Conservation (phyloP, 305 asterid genomes). For the Fraxinus xanthoxyloides region DNA sequence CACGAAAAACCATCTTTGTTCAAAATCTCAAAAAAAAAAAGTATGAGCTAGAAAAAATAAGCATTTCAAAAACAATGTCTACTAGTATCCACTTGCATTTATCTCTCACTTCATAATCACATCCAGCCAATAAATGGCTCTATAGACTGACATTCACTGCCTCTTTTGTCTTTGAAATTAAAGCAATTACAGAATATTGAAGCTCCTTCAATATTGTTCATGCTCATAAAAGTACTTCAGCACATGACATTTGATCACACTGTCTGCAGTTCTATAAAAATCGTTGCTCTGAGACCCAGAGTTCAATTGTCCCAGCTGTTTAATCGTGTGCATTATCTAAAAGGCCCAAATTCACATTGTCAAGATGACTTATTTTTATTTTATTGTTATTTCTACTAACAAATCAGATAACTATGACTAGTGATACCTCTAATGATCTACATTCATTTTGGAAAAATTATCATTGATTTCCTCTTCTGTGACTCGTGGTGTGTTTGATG, state of each 20-base stretch:
- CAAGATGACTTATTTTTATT: neutral
- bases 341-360: neutral
- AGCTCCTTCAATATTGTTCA: neutral
- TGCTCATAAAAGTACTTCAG: neutral
- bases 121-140: neutral
- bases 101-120: neutral
- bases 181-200: neutral
- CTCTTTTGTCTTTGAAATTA: neutral
- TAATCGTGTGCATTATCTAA: neutral
- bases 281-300: neutral
- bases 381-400: neutral
- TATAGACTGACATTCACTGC: neutral
- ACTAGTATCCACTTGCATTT: neutral
- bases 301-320: neutral
- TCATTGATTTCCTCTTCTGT: neutral
- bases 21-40: neutral
- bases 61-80: neutral
- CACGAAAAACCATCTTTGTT: neutral
- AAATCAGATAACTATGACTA: neutral
- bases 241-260: neutral
- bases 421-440: neutral
- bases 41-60: neutral
- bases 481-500: neutral
- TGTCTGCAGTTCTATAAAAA: neutral
- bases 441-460: neutral